A percentile compares a stretch with the other conserved stretches of the same genome.
These are phyloP conservation scores for Sugiyamaella marilandica DNA, from an alignment of 805 yeast genomes.

Conservation along the genomic window DNA sequence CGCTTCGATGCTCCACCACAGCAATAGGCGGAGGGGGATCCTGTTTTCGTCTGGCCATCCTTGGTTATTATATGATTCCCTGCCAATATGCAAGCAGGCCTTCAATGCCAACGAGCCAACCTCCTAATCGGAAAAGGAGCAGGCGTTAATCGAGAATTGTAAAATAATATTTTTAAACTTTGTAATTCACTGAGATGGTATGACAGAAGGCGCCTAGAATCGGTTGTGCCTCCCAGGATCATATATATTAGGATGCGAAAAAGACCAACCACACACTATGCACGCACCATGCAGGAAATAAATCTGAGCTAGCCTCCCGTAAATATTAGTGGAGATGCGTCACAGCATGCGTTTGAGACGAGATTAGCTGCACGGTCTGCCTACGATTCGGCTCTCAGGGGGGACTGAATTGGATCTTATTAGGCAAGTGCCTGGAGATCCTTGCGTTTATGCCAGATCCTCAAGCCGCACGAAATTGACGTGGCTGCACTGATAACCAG, in stretches of 20 bases:
- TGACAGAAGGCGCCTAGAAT: not conserved
- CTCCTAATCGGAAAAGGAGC: not conserved
- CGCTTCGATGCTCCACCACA: conserved; percentile 49
- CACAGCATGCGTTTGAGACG: not conserved
- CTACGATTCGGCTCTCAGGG: not conserved
- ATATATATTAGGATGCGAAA: not conserved
- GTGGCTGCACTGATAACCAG: not conserved
- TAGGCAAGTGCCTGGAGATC: not conserved
- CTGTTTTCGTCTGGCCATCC: conserved; percentile 3
- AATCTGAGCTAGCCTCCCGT: not conserved
- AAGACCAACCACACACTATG: not conserved
- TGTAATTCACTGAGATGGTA: not conserved
- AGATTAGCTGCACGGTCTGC: not conserved
- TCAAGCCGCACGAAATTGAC: not conserved
- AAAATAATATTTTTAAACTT: not conserved
- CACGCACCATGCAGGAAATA: not conserved
- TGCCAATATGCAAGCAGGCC: not conserved
- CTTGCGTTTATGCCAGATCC: not conserved
- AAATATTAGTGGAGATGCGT: not conserved
- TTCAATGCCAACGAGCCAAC: not conserved
- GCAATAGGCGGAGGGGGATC: conserved; percentile 6
- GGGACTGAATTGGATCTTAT: not conserved
- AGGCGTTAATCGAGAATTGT: not conserved
- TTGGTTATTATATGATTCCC: too few relatives aligned
- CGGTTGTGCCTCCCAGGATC: not conserved